Base-by-base conservation (phyloP, 2,329 filamentous ascomycete genomes). In the Aspergillus tubingensis region DNA sequence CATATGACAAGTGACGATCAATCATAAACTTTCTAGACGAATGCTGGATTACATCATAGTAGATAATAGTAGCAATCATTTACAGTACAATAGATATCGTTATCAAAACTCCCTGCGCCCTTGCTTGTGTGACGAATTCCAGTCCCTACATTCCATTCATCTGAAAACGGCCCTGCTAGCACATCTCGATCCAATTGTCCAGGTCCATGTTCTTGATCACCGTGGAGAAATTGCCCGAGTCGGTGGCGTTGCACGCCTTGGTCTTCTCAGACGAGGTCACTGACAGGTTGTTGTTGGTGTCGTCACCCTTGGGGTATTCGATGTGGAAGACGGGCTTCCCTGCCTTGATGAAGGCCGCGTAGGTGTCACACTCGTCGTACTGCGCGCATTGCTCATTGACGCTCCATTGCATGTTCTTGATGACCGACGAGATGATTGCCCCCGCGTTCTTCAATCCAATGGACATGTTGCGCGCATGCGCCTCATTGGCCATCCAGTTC, bases 311-410 rank as follows among this genome's bases (percentile, higher is more conserved):
- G 2, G 86, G 86, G 68, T 91, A 91, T 76, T 91, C 89, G 63
- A 91, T 89, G 70, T 90, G 85, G 71, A 91, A 90, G 32, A 91
- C 88, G 1, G 88, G 88, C 73, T 91, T 90, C 80, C 79, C 5
- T 82, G 82, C 8, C 8, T 81, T 67, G 58, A 88, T 82, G 68
- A 90, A 90, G 3, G 81, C 73, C 2, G 77, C 73, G 70, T 86
- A 90, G 1, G 75, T 81, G 38, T 77, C 75, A 69, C 88, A 90
- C 71, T 91, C 87, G 4, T 76, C 61, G 66, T 85, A 85, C 70
- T 87, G 67, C 15, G 82, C 80, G 71, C 89, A 91, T 75, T 90
- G 83, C 78, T 91, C 89, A 73, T 90, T 89, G 66, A 91, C 87
- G 6, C 81, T 83, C 75, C 88, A 91, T 68, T 89, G 80, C 56